Conservation (phyloP, 1,284 basidiomycete species). For the Athelia psychrophila region DNA sequence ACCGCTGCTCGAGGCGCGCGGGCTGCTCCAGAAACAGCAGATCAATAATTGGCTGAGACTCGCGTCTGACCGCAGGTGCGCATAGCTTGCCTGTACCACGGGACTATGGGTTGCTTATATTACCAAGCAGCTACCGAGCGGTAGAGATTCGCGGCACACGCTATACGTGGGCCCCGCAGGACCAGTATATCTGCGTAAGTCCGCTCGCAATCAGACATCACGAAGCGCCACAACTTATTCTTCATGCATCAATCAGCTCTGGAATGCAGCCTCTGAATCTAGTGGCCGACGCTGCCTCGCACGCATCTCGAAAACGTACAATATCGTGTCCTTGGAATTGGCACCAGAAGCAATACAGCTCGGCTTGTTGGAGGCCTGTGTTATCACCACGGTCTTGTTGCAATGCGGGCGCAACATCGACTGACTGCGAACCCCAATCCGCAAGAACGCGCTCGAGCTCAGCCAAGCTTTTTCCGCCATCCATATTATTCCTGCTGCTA, state of each 20-base stretch:
- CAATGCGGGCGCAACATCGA: conserved; percentile 50
- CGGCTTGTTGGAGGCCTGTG: conserved; percentile 37
- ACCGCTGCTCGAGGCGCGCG: conserved; percentile 55
- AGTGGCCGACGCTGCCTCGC: conserved; percentile 31
- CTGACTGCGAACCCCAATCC: no score
- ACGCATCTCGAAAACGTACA: conserved; percentile 35
- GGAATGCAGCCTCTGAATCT: conserved; percentile 28
- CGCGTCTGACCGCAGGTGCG: conserved; percentile 49
- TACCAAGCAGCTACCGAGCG: conserved; percentile 31
- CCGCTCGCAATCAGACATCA: conserved; percentile 3
- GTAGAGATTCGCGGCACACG: conserved; percentile 37
- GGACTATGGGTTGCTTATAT: conserved; percentile 2
- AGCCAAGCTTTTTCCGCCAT: no score
- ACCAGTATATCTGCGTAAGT: conserved; percentile 40
- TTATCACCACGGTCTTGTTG: conserved; percentile 44
- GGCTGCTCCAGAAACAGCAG: conserved; percentile 41
- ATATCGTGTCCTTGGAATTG: conserved; percentile 39
- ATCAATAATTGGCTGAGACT: conserved; percentile 55
- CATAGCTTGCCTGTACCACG: conserved; percentile 3
- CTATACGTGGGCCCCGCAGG: conserved; percentile 42
- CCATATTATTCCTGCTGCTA: no score
- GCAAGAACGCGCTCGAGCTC: no score
- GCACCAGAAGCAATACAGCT: conserved; percentile 42
- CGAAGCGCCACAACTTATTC: conserved; percentile 23
- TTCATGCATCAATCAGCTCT: conserved; percentile 27